phyloP scores from a whole-genome alignment of 495 filamentous ascomycete genomes.

The Hyaloscypha variabilis region DNA sequence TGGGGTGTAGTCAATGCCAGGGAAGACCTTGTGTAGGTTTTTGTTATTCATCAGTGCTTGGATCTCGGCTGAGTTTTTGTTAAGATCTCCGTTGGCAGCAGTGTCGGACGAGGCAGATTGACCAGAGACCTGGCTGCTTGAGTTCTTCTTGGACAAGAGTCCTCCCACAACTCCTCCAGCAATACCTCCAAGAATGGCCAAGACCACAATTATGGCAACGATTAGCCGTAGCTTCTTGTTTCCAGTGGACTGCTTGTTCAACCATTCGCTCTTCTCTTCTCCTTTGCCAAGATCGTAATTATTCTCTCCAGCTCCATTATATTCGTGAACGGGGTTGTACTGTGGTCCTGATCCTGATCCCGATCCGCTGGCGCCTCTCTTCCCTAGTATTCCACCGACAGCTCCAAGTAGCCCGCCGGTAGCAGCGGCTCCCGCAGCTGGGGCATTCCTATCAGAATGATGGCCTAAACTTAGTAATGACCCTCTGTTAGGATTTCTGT shows the following conservation, averaged over 20 bases:
- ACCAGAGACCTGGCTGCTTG: conserved; percentile 14
- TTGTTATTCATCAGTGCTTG: conserved; percentile 77
- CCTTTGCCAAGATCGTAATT: conserved; percentile 21
- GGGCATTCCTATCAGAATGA: conserved; percentile 30
- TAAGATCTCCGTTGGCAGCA: conserved; percentile 64
- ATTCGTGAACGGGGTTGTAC: conserved; percentile 26
- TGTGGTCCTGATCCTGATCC: conserved; percentile 13
- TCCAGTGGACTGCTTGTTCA: conserved; percentile 54
- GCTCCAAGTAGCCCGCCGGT: conserved; percentile 56
- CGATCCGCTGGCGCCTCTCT: conserved; percentile 30
- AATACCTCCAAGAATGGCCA: conserved; percentile 70
- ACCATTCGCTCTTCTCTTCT: conserved; percentile 33
- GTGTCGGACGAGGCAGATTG: conserved; percentile 44
- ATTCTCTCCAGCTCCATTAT: conserved; percentile 12
- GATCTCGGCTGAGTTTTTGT: conserved; percentile 78
- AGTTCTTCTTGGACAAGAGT: conserved; percentile 49
- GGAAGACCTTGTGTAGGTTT: conserved; percentile 89
- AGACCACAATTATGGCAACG: conserved; percentile 57
- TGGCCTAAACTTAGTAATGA: conserved; percentile 58
- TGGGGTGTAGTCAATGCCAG: conserved; percentile 96
- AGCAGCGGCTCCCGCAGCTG: conserved; percentile 42
- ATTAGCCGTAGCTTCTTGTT: conserved; percentile 75
- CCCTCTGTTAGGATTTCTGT: conserved; percentile 44
- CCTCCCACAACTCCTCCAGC: conserved; percentile 79
- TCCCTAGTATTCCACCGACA: conserved; percentile 44